Evolutionary conservation across 768 basidiomycete genomes (phyloP).

Genomic region (Hygrocybe coccinea): DNA sequence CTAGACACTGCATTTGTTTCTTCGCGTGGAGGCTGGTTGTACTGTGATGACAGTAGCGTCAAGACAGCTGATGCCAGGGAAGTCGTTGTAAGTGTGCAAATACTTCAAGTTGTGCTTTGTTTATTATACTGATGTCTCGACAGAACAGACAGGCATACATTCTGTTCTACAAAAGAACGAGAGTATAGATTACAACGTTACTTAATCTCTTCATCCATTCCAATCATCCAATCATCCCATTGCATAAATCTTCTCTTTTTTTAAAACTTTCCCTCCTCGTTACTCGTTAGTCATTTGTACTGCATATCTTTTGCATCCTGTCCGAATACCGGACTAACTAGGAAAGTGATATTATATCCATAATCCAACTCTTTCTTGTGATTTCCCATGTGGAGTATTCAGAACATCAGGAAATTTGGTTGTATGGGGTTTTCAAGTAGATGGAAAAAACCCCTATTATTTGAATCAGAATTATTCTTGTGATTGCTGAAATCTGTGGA

Average conservation of each 20-base stretch:
- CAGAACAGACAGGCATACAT: conserved; percentile 68
- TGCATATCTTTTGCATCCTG: conserved; percentile 24
- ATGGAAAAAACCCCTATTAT: too few relatives aligned
- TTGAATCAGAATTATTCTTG: too few relatives aligned
- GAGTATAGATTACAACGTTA: conserved; percentile 38
- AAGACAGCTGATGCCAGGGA: conserved; percentile 67
- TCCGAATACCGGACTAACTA: conserved; percentile 23
- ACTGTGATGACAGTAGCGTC: conserved; percentile 91
- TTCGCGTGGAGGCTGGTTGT: conserved; percentile 83
- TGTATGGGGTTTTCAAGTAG: too few relatives aligned
- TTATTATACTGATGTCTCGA: neutral
- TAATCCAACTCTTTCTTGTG: conserved; percentile 15
- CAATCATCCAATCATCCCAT: conserved; percentile 9
- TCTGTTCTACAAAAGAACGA: conserved; percentile 71
- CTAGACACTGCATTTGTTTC: conserved; percentile 91
- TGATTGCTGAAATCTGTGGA: too few relatives aligned
- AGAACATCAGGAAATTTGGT: too few relatives aligned
- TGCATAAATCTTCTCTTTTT: conserved; percentile 7
- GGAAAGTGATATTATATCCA: conserved; percentile 34
- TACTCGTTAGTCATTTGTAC: conserved; percentile 28
- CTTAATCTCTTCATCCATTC: conserved; percentile 23
- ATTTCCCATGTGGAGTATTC: too few relatives aligned
- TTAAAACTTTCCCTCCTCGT: conserved; percentile 7
- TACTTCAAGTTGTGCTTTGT: neutral
- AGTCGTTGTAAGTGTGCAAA: conserved; percentile 60